These are phyloP conservation scores for Wickerhamiella domercqiae DNA, from an alignment of 805 yeast species.

Conservation along the genomic window DNA sequence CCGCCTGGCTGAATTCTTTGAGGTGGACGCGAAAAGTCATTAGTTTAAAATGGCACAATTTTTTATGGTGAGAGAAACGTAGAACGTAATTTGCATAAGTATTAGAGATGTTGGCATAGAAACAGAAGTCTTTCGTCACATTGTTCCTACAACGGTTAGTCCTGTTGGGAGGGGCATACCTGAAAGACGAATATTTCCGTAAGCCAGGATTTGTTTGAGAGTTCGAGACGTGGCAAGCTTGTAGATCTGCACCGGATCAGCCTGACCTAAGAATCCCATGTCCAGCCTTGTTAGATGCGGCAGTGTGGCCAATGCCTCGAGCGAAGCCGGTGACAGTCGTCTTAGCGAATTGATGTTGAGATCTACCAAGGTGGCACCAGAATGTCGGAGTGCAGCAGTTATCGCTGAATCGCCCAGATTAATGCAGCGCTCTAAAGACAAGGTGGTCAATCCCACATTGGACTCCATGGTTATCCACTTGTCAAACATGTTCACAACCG, in stretches of 20 bases:
- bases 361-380: conserved; percentile 49
- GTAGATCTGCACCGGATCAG: conserved; percentile 55
- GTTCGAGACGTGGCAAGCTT: conserved; percentile 46
- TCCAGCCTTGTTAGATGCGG: conserved; percentile 57
- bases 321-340: conserved; percentile 31
- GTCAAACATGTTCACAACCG: conserved; percentile 42
- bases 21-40: conserved; percentile 29
- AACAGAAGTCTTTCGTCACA: conserved; percentile 7
- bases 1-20: conserved; percentile 32
- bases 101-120: neutral
- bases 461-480: conserved; percentile 30
- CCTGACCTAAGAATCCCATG: conserved; percentile 61
- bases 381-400: conserved; percentile 44
- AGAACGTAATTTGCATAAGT: neutral
- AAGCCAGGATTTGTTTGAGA: conserved; percentile 57
- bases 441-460: conserved; percentile 39
- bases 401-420: conserved; percentile 50
- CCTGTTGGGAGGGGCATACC: conserved; percentile 20
- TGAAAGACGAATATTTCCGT: conserved; percentile 34
- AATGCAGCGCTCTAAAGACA: conserved; percentile 51
- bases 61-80: too few species aligned
- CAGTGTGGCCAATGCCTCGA: conserved; percentile 22
- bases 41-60: neutral
- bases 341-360: conserved; percentile 63
- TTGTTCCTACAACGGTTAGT: conserved; percentile 18